Evolutionary conservation across 108 stramenopile genomes (phyloP).

Genomic region (Aurantiochytrium sp.): DNA sequence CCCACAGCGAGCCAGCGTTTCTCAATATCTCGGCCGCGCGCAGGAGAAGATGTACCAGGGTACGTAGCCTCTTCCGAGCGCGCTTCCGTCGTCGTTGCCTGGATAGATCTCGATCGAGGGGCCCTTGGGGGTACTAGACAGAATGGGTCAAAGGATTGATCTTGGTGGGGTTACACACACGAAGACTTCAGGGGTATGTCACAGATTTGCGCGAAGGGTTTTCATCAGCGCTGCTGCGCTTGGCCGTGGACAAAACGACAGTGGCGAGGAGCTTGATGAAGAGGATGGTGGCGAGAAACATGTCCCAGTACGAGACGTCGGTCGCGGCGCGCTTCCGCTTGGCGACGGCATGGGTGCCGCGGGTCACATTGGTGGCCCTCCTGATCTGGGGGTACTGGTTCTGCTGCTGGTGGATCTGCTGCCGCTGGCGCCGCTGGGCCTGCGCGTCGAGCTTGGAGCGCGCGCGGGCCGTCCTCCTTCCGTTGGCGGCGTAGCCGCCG

Average conservation of each 20-base stretch:
- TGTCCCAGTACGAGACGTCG: background rate
- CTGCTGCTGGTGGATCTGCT: background rate
- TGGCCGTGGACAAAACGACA: background rate
- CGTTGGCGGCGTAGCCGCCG: too few relatives aligned
- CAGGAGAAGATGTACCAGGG: too few relatives aligned
- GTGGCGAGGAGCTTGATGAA: background rate
- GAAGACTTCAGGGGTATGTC: background rate
- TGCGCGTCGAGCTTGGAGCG: too few relatives aligned
- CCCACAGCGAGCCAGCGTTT: too few relatives aligned
- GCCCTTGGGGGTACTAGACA: too few relatives aligned
- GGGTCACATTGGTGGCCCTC: background rate
- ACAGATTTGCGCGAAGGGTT: background rate
- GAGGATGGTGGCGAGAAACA: background rate
- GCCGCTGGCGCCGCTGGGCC: background rate
- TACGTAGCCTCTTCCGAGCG: too few relatives aligned
- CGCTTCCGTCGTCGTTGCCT: too few relatives aligned
- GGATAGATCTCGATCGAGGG: too few relatives aligned
- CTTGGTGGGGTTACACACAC: too few relatives aligned
- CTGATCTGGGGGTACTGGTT: background rate
- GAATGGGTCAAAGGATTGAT: too few relatives aligned
- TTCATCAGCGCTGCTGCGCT: background rate
- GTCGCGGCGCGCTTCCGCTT: background rate
- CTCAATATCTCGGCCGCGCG: too few relatives aligned
- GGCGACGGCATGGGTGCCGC: background rate
- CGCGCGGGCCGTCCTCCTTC: too few relatives aligned